These are phyloP conservation scores for Chrysoporthe deuterocubensis DNA, from an alignment of 2,329 filamentous ascomycete species.

Conservation along the genomic window DNA sequence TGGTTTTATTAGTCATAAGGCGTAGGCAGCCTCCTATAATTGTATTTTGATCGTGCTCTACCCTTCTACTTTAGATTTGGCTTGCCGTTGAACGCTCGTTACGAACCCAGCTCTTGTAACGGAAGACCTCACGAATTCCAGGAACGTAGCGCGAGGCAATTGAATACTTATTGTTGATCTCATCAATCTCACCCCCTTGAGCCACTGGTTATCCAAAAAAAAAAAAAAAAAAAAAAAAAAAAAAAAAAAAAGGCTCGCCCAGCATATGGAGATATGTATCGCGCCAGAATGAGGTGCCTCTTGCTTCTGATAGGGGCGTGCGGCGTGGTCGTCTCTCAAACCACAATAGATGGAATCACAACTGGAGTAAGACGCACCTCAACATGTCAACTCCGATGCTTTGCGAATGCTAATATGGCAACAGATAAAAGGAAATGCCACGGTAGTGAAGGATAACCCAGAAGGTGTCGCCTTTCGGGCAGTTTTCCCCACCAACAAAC, in stretches of 20 bases:
- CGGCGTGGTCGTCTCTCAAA: neutral
- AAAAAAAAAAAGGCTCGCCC: no score
- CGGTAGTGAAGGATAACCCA: conserved; percentile 19
- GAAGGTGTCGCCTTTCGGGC: conserved; percentile 17
- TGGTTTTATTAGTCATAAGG: neutral
- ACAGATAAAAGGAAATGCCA: conserved; percentile 23
- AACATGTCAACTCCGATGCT: neutral
- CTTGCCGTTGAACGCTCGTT: neutral
- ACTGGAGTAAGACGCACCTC: neutral
- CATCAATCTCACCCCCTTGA: neutral
- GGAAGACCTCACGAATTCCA: neutral
- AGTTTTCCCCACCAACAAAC: conserved; percentile 14
- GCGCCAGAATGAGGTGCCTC: neutral
- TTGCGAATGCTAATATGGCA: neutral
- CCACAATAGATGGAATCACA: neutral
- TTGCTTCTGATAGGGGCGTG: neutral
- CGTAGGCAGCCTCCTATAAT: neutral
- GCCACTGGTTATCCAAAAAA: neutral
- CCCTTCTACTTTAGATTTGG: neutral
- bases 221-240: no score
- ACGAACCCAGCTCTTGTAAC: neutral
- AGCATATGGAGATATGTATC: neutral
- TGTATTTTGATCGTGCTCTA: neutral
- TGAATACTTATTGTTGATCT: neutral
- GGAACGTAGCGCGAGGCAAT: neutral